Evolutionary conservation across 306 rosid species (phyloP).

Genomic region (Rosa multiflora): DNA sequence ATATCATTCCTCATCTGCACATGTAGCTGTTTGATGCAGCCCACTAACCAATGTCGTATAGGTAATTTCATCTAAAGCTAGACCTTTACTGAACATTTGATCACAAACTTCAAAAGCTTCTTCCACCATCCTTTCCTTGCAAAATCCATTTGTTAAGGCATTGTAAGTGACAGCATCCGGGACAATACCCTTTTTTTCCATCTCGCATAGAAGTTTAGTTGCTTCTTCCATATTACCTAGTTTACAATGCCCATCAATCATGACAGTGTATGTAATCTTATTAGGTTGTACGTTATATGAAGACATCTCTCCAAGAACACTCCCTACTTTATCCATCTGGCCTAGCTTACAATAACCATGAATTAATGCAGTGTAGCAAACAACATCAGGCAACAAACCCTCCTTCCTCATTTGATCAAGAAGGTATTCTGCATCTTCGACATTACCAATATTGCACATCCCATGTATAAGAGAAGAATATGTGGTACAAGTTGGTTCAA

Average conservation of each 20-base stretch:
- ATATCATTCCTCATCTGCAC: not conserved
- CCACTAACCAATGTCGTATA: slow-evolving; percentile 3
- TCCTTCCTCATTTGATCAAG: slow-evolving; percentile 10
- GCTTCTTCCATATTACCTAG: slow-evolving; percentile 7
- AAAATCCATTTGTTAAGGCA: slow-evolving; percentile 5
- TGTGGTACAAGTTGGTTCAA: slow-evolving; percentile 1
- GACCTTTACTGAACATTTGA: not conserved
- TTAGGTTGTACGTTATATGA: slow-evolving; percentile 4
- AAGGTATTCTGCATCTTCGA: not conserved
- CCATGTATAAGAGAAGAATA: slow-evolving; percentile 8
- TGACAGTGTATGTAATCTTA: slow-evolving; percentile 7
- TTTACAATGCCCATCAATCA: slow-evolving; percentile 10
- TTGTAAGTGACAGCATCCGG: slow-evolving; percentile 8
- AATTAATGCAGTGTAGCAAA: slow-evolving; percentile 4
- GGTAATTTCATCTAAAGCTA: slow-evolving; percentile 1
- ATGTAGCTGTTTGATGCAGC: not conserved
- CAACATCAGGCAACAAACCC: slow-evolving; percentile 1
- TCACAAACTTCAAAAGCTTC: slow-evolving; percentile 9
- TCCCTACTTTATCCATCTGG: slow-evolving; percentile 3
- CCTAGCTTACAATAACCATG: slow-evolving; percentile 11
- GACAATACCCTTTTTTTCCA: not conserved
- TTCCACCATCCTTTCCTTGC: slow-evolving; percentile 4
- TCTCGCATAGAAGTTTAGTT: not conserved
- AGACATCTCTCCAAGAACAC: slow-evolving; percentile 1
- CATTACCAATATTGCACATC: slow-evolving; percentile 6